These are phyloP conservation scores for Ricinus communis DNA, from an alignment of 345 rosid species.

Conservation along the genomic window DNA sequence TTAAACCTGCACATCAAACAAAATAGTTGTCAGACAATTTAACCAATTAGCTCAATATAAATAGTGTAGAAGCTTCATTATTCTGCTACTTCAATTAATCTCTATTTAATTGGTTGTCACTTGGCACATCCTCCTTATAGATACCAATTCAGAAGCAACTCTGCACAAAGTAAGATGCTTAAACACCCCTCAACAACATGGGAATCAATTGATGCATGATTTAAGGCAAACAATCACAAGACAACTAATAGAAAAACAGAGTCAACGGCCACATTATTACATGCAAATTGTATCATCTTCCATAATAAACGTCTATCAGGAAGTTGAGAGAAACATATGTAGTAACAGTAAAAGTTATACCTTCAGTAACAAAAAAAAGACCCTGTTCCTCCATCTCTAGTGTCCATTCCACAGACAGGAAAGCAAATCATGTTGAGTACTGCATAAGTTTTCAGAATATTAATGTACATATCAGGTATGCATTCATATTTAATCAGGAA, in stretches of 20 bases:
- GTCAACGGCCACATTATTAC: not conserved
- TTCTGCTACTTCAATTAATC: not conserved
- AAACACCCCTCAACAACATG: not conserved
- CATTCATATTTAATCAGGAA: not conserved
- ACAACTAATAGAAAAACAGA: not conserved
- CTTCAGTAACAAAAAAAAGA: slow-evolving; percentile 20
- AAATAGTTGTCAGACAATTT: slow-evolving; percentile 14
- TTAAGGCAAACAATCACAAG: not conserved
- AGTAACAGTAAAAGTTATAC: slow-evolving; percentile 16
- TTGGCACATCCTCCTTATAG: not conserved
- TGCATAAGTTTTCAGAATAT: slow-evolving; percentile 20
- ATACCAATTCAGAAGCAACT: too few relatives aligned
- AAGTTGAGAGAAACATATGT: not conserved
- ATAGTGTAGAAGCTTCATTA: not conserved
- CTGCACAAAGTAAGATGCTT: not conserved
- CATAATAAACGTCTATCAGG: not conserved
- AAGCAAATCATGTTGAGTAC: slow-evolving; percentile 15
- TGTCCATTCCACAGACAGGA: not conserved
- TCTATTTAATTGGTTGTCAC: not conserved
- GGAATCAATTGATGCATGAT: not conserved
- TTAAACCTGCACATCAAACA: slow-evolving; percentile 29
- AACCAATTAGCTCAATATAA: not conserved
- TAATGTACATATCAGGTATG: not conserved
- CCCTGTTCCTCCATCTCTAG: slow-evolving; percentile 7
- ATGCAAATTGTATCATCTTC: not conserved